These are phyloP conservation scores for Actinidia chinensis DNA, from an alignment of 179 eudicot species.

Conservation along the genomic window DNA sequence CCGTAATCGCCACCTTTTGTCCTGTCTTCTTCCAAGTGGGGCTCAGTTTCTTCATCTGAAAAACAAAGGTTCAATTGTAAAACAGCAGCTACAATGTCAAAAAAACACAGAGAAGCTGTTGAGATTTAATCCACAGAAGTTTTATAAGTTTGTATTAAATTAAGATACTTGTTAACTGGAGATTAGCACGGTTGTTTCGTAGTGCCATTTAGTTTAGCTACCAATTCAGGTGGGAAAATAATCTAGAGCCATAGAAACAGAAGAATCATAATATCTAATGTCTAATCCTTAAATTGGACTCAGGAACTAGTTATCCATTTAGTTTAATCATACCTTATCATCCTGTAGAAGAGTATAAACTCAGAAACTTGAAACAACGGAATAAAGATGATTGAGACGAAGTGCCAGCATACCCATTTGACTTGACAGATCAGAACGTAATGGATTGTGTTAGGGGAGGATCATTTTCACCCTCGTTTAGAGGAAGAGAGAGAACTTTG, in stretches of 20 bases:
- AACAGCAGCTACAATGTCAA: not conserved
- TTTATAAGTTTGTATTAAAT: slow-evolving; percentile 16
- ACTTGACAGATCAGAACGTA: too few species aligned
- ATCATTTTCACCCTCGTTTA: too few species aligned
- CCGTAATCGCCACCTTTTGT: slow-evolving; percentile 16
- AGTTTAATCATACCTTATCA: too few species aligned
- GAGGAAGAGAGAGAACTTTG: too few species aligned
- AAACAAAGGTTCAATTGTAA: not conserved
- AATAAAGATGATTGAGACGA: too few species aligned
- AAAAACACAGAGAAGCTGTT: not conserved
- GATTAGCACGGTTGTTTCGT: not conserved
- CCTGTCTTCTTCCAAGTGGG: slow-evolving; percentile 19
- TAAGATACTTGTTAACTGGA: not conserved
- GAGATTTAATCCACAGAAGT: slow-evolving; percentile 17
- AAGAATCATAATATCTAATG: not conserved
- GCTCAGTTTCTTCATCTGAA: slow-evolving; percentile 54
- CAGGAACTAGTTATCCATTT: too few species aligned
- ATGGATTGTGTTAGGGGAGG: too few species aligned
- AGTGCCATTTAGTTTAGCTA: not conserved
- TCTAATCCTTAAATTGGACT: not conserved
- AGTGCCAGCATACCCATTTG: too few species aligned
- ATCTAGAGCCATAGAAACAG: not conserved
- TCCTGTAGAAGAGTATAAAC: too few species aligned
- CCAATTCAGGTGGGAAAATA: not conserved
- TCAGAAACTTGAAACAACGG: too few species aligned